Evolutionary conservation across 805 yeast genomes (phyloP).

Genomic region (Nakazawaea populi): DNA sequence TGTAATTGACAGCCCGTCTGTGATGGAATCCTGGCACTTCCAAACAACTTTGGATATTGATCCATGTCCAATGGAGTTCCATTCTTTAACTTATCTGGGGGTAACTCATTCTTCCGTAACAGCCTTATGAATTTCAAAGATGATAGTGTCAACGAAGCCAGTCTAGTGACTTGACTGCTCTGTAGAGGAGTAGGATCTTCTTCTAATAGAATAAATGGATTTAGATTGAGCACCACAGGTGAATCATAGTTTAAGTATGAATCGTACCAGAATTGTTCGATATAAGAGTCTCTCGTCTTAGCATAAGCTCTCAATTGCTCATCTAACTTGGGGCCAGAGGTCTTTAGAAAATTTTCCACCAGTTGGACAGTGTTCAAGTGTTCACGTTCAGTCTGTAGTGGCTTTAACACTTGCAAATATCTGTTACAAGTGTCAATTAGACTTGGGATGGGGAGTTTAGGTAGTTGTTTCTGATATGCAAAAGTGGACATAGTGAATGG

Average conservation of each 20-base stretch:
- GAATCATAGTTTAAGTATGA: conserved; percentile 82
- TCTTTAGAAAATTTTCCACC: conserved; percentile 48
- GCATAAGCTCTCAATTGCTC: conserved; percentile 57
- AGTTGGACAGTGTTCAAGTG: conserved; percentile 55
- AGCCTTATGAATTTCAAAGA: conserved; percentile 78
- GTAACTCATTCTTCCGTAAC: conserved; percentile 64
- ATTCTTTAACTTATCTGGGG: conserved; percentile 62
- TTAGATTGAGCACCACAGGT: conserved; percentile 85
- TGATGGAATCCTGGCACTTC: conserved; percentile 83
- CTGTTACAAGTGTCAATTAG: conserved; percentile 58
- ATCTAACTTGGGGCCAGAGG: conserved; percentile 56
- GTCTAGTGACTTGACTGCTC: conserved; percentile 66
- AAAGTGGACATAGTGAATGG: conserved; percentile 32
- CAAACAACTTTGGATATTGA: conserved; percentile 82
- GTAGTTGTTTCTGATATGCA: conserved; percentile 50
- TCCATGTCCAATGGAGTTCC: conserved; percentile 78
- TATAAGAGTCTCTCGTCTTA: conserved; percentile 65
- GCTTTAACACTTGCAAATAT: conserved; percentile 64
- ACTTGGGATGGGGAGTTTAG: conserved; percentile 77
- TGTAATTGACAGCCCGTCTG: conserved; percentile 81
- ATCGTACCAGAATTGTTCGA: conserved; percentile 94
- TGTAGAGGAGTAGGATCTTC: conserved; percentile 81
- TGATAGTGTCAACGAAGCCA: conserved; percentile 72
- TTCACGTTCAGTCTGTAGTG: conserved; percentile 76
- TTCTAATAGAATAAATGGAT: conserved; percentile 85